phyloP scores from a whole-genome alignment of 495 filamentous ascomycete species.

The Xylaria scruposa region DNA sequence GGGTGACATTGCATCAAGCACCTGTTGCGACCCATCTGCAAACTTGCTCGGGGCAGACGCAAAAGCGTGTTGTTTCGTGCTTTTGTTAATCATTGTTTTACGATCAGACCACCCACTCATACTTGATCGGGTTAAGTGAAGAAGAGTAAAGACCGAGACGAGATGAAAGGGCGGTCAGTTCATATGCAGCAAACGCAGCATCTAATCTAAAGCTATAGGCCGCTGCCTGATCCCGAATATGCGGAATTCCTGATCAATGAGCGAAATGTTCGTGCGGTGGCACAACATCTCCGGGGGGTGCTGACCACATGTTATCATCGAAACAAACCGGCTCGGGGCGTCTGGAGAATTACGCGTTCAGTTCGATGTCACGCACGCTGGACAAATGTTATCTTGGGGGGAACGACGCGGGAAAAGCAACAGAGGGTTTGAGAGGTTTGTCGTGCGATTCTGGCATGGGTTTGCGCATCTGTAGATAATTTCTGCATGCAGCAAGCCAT shows the following conservation, averaged over 20 bases:
- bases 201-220: conserved; percentile 3
- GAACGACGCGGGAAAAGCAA: conserved; percentile 4
- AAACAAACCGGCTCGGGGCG: background rate
- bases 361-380: background rate
- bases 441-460: background rate
- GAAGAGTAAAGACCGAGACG: background rate
- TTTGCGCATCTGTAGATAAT: conserved; percentile 12
- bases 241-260: conserved; percentile 26
- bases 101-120: background rate
- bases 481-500: conserved; percentile 17
- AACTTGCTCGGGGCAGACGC: conserved; percentile 14
- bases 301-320: conserved; percentile 5
- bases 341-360: conserved; percentile 23
- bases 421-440: background rate
- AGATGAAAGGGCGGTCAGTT: background rate
- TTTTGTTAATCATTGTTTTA: conserved; percentile 1
- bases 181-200: background rate
- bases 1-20: conserved; percentile 15
- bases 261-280: conserved; percentile 18
- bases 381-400: conserved; percentile 13
- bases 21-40: conserved; percentile 14
- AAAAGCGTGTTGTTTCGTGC: conserved; percentile 11
- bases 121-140: background rate
- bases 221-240: conserved; percentile 19
- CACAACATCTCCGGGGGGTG: conserved; percentile 1